These are phyloP conservation scores for Ceratobasidium sp. DNA, from an alignment of 1,284 basidiomycete genomes.

Conservation along the genomic window DNA sequence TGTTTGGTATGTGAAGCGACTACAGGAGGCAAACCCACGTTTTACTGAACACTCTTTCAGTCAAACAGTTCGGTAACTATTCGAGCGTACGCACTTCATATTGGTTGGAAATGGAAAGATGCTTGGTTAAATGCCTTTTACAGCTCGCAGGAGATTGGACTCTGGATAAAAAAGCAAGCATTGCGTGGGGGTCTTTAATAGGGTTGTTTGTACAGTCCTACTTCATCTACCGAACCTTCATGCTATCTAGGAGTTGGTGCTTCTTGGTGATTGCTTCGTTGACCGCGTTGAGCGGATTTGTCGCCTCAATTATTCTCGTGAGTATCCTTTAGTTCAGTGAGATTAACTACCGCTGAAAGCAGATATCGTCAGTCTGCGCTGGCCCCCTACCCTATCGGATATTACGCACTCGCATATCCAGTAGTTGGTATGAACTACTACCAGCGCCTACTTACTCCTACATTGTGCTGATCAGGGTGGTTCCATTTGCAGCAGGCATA, in stretches of 20 bases:
- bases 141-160: slow-evolving; percentile 10
- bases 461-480: no score
- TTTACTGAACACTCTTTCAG: slow-evolving; percentile 7
- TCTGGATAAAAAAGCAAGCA: slow-evolving; percentile 15
- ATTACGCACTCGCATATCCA: neutral
- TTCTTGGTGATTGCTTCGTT: slow-evolving; percentile 19
- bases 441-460: neutral
- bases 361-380: neutral
- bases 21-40: neutral
- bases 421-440: neutral
- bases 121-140: neutral
- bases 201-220: slow-evolving; percentile 29
- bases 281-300: slow-evolving; percentile 6
- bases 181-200: slow-evolving; percentile 21
- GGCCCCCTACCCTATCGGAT: neutral
- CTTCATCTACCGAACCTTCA: slow-evolving; percentile 26
- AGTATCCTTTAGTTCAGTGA: neutral
- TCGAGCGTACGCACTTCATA: neutral
- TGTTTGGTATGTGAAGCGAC: neutral
- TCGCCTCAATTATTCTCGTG: slow-evolving; percentile 28
- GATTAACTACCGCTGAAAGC: neutral
- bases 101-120: neutral
- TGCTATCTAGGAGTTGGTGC: slow-evolving; percentile 30
- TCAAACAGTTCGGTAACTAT: slow-evolving; percentile 31
- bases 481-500: neutral